Evolutionary conservation across 768 basidiomycete species (phyloP).

Genomic region (Boletus sp.): DNA sequence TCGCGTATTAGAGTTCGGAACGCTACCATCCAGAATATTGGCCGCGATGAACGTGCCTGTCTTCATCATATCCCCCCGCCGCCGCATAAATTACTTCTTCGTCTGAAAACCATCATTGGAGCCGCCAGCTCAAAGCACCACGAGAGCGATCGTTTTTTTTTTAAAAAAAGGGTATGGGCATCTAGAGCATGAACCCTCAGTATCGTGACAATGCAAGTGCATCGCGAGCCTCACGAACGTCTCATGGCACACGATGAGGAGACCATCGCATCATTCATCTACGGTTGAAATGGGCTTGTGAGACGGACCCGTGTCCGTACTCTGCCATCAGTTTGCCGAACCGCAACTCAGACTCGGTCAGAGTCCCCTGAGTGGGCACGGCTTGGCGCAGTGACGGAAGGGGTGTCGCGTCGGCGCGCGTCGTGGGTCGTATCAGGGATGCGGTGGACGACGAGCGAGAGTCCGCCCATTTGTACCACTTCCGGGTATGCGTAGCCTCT

Average conservation of each 20-base stretch:
- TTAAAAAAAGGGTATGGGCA: background rate
- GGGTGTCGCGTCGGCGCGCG: background rate
- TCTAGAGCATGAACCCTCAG: background rate
- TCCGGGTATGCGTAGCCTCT: background rate
- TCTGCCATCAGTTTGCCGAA: background rate
- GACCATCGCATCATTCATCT: background rate
- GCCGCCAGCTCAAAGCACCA: background rate
- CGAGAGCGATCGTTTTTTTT: background rate
- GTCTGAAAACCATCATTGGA: too few relatives aligned
- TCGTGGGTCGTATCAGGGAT: slow-evolving; percentile 7
- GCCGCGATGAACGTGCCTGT: background rate
- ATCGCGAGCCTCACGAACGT: background rate
- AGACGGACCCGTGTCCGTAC: background rate
- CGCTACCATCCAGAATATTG: background rate
- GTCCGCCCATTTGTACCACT: slow-evolving; percentile 19
- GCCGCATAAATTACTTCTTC: background rate
- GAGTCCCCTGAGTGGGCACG: background rate
- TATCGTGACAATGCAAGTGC: background rate
- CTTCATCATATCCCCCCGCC: too few relatives aligned
- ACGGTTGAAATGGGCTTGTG: background rate
- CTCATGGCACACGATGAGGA: background rate
- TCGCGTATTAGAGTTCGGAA: background rate
- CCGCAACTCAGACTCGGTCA: background rate
- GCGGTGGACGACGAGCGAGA: slow-evolving; percentile 15
- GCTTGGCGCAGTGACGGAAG: too few relatives aligned